Conservation (phyloP, 1,139 yeast species). For the Kazachstania sp. region DNA sequence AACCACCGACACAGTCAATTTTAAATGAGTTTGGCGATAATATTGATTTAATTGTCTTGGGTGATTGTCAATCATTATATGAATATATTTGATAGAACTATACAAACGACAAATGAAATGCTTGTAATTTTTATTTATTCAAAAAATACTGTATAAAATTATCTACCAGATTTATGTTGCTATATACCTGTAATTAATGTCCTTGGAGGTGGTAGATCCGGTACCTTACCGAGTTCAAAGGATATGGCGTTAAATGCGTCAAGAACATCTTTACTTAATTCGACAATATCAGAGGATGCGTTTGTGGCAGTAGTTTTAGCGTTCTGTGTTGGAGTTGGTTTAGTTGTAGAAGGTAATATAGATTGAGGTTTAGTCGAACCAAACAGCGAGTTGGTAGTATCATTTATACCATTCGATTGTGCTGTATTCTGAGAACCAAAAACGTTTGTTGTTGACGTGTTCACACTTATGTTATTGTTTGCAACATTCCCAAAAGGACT, state of each 20-base stretch:
- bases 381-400: background rate
- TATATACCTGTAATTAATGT: conserved; percentile 8
- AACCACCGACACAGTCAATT: conserved; percentile 38
- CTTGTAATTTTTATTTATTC: no score
- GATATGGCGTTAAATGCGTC: conserved; percentile 43
- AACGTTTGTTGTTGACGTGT: background rate
- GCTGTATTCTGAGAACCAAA: background rate
- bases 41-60: conserved; percentile 47
- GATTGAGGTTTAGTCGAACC: background rate
- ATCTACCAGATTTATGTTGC: no score
- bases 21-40: conserved; percentile 41
- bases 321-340: background rate
- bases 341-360: background rate
- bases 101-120: background rate
- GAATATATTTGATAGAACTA: conserved; percentile 6
- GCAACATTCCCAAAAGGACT: background rate
- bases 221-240: conserved; percentile 61
- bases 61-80: conserved; percentile 47
- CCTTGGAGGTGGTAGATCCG: conserved; percentile 71
- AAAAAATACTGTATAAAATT: no score
- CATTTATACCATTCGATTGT: no score
- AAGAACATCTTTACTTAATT: conserved; percentile 21
- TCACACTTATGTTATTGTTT: background rate
- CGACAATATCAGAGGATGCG: background rate
- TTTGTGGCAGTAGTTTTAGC: background rate